These are phyloP conservation scores for Kregervanrija pseudodelftensis DNA, from an alignment of 805 yeast genomes.

Conservation along the genomic window DNA sequence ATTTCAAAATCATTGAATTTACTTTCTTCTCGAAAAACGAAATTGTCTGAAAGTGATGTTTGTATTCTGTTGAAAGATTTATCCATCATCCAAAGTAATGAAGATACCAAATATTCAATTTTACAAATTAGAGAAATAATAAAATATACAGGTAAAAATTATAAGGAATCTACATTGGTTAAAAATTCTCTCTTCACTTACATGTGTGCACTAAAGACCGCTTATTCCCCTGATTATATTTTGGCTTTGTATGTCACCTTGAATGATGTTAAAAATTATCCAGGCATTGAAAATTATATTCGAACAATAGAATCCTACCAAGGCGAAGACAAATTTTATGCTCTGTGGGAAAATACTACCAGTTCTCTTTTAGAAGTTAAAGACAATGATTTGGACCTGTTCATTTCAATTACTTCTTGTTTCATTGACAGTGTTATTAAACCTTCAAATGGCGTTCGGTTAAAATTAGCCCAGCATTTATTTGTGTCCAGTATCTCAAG, in stretches of 20 bases:
- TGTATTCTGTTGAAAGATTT: constrained; percentile 1
- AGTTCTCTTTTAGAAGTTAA: constrained; percentile 2
- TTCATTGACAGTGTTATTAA: constrained; percentile 4
- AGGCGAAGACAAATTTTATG: background rate
- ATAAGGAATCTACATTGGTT: constrained; percentile 1
- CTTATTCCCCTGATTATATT: constrained; percentile 13
- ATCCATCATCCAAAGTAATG: background rate
- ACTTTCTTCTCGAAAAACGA: too few species aligned
- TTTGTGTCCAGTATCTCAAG: constrained; percentile 4
- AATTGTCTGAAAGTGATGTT: background rate
- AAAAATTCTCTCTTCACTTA: constrained; percentile 12
- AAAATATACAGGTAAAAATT: constrained; percentile 5
- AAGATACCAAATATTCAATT: background rate
- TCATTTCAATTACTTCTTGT: constrained; percentile 1
- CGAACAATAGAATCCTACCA: background rate
- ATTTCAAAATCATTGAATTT: too few species aligned
- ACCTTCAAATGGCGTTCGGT: background rate
- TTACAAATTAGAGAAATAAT: constrained; percentile 8
- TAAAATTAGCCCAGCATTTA: background rate
- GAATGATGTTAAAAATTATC: background rate
- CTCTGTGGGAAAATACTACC: constrained; percentile 4
- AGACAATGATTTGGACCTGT: background rate
- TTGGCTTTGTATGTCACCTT: constrained; percentile 20
- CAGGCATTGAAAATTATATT: constrained; percentile 3
- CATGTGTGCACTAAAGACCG: constrained; percentile 6